Evolutionary conservation across 768 basidiomycete species (phyloP), one percentile per base, ranked within the genome.

Genomic region (Lactarius hengduanensis): DNA sequence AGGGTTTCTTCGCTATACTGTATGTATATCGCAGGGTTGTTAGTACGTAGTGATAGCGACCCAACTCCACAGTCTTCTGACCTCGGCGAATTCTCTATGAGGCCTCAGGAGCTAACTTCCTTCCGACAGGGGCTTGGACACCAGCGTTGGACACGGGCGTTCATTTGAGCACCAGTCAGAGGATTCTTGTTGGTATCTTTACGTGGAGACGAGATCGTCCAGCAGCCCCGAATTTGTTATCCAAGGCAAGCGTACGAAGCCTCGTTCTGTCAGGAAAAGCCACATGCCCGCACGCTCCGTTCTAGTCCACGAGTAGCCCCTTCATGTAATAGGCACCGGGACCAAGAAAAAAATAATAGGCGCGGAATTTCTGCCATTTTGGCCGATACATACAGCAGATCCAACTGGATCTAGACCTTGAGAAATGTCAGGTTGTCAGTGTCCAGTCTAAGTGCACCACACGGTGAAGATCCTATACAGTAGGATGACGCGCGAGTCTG

Each of bases 1-100:
- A 56, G 61, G 54, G 20, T 38, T 45, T 40, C 30, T 6, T 60
- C 40, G 26, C 61, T 61, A 36, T 32, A 16, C 32, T 45, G 41
- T 32, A 47, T 47, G 8, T 5, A 47, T 47, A 13, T 11, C 10
- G 5, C 22, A 22, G 11, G n/a, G 22, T 22, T 50, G n/a, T n/a
- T 0, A 11, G 45, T 11, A n/a, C 45, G 47, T 53, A 53, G 50
- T 53, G 50, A 28, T 53, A 53, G 26, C 50, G 50, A 53, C 26
- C n/a, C 26, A 53, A 6, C 26, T 22, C 47, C n/a, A 47, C n/a
- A 26, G 50, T 22, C 5, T 41, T 5, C 32, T 26, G 13, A 50
- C 47, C 47, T 15, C 47, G 22, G 47, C 11, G 50, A 53, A 53
- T 26, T 53, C 11, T 26, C 50, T 53, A 15, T 28, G 2, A 28